Conservation (phyloP, 768 basidiomycete species). For the Auricularia sp. region DNA sequence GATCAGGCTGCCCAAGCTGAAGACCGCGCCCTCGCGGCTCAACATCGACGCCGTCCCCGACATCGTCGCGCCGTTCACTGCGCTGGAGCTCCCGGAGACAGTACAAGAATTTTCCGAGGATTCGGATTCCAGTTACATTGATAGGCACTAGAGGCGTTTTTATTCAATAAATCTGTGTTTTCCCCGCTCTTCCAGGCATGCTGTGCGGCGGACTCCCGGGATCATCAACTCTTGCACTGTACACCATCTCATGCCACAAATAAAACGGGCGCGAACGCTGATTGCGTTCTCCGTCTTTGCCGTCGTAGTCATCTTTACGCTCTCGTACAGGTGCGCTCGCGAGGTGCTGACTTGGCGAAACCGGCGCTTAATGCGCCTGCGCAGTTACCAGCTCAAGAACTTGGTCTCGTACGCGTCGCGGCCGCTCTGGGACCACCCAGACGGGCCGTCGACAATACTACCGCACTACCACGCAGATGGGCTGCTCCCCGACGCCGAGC, state of each 20-base stretch:
- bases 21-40: neutral
- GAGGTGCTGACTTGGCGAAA: neutral
- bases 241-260: neutral
- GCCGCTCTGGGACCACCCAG: constrained; percentile 48
- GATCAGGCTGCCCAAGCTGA: neutral
- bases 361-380: neutral
- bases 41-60: neutral
- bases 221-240: no score
- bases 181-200: no score
- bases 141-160: no score
- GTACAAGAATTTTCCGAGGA: no score
- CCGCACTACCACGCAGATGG: constrained; percentile 51
- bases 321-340: neutral
- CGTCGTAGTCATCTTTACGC: neutral
- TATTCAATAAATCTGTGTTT: no score
- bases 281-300: neutral
- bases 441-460: constrained; percentile 38
- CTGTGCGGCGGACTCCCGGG: no score
- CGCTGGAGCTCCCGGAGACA: no score
- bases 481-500: constrained; percentile 31
- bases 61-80: no score
- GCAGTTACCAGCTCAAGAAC: constrained; percentile 41
- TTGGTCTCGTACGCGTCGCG: constrained; percentile 46
- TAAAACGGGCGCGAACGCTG: neutral
- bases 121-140: no score